phyloP scores from a whole-genome alignment of 2,329 filamentous ascomycete species.

The Colletotrichum incanum region DNA sequence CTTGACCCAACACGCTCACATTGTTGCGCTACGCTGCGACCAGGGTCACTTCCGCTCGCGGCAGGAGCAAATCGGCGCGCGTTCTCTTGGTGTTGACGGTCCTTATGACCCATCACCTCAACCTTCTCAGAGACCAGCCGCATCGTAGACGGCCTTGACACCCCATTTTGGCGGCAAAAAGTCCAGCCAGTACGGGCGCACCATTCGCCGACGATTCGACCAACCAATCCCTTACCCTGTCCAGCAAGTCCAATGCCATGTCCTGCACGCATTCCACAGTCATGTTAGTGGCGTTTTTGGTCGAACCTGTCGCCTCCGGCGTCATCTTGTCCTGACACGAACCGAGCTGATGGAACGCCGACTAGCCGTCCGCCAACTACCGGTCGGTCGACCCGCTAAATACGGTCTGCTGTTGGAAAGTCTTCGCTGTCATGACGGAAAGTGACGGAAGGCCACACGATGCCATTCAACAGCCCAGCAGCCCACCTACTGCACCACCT shows the following conservation, averaged over 20 bases:
- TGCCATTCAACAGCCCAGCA: conserved; percentile 10
- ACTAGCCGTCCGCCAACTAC: conserved; percentile 37
- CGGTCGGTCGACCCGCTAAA: conserved; percentile 29
- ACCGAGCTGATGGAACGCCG: conserved; percentile 42
- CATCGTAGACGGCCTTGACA: conserved; percentile 10
- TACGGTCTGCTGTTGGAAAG: conserved; percentile 13
- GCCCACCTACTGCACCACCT: not conserved
- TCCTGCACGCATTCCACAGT: conserved; percentile 20
- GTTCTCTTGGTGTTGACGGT: conserved; percentile 15
- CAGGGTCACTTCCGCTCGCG: conserved; percentile 25
- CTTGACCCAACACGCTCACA: conserved; percentile 21
- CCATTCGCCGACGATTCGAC: conserved; percentile 5
- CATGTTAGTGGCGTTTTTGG: conserved; percentile 26
- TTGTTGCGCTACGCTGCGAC: conserved; percentile 2
- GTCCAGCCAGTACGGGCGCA: conserved; percentile 24
- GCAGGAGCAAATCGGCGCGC: conserved; percentile 41
- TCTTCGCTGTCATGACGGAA: conserved; percentile 12
- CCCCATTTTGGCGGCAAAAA: conserved; percentile 30
- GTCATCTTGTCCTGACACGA: conserved; percentile 32
- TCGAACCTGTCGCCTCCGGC: conserved; percentile 26
- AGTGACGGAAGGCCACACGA: conserved; percentile 11
- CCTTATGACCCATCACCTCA: conserved; percentile 16
- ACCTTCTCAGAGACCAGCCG: conserved; percentile 22
- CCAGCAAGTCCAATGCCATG: conserved; percentile 12
- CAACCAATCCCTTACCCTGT: not conserved